Evolutionary conservation across 1,284 basidiomycete genomes (phyloP).

Genomic region (Sporisorium sorghi): DNA sequence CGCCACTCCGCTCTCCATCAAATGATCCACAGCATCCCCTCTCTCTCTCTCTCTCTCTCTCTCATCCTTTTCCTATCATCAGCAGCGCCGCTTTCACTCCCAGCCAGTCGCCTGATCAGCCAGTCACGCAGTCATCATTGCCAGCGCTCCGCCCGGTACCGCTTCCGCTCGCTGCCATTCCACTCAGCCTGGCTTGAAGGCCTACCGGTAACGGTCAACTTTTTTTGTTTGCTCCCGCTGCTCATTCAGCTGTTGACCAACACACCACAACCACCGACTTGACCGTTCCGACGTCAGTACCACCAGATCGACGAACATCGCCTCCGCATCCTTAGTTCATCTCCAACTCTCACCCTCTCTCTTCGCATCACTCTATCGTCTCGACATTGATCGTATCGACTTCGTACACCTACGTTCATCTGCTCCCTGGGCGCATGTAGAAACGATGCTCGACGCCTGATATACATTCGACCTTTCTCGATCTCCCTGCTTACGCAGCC

Average conservation of each 20-base stretch:
- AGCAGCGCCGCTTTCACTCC: not conserved
- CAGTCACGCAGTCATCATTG: no score
- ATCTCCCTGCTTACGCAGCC: constrained; percentile 7
- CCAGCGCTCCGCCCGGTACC: constrained; percentile 2
- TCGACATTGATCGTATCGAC: not conserved
- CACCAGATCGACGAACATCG: not conserved
- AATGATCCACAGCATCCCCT: constrained; percentile 1
- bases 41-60: not conserved
- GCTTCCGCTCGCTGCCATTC: no score
- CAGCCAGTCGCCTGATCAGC: not conserved
- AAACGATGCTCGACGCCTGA: constrained; percentile 7
- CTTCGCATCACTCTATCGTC: not conserved
- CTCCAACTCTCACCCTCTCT: no score
- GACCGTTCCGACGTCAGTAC: not conserved
- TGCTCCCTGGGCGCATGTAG: not conserved
- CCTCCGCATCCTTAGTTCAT: no score
- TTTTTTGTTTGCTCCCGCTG: not conserved
- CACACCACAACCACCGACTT: not conserved
- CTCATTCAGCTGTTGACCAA: no score
- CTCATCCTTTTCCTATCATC: not conserved
- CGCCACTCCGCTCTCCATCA: constrained; percentile 20
- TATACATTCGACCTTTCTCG: not conserved
- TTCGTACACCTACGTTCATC: not conserved
- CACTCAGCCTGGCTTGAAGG: no score
- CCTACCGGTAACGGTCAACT: not conserved